Base-by-base conservation (phyloP, 2,329 filamentous ascomycete genomes). In the Trichoderma harzianum region DNA sequence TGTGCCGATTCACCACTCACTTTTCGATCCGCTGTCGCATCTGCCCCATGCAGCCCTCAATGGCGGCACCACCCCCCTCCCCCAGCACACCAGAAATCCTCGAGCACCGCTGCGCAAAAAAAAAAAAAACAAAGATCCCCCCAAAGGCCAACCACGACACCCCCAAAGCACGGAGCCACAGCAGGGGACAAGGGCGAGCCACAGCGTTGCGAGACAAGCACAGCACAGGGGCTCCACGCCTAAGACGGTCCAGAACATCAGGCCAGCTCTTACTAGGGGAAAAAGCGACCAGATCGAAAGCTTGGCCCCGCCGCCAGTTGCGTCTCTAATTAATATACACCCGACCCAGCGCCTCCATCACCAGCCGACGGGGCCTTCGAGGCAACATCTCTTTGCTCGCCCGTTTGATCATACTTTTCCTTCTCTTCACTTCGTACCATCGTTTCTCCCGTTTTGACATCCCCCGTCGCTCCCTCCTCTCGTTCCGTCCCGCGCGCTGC, bases 1-100 rank as follows among this genome's bases (percentile, higher is more conserved):
- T 72, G 68, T 72, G 68, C 70, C 71, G 71, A 72, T 72, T 66
- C 71, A 72, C 67, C 68, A 64, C 68, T 71, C 36, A 72, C 68
- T 64, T 66, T 67, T 68, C 71, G 71, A 72, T 72, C 71, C 34
- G 58, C 63, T 62, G 71, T 72, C 71, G 67, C 61, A 72, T 72
- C 71, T 70, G 58, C 70, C 71, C 67, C 70, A 70, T 71, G 60
- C 61, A 68, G 60, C 43, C 70, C 32, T 53, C 55, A 71, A 67
- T 67, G 55, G 70, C 34, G 55, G 43, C 69, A 67, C 57, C 57
- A 60, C 57, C 61, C 51, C 70, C 58, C 65, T 58, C 63, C 57
- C 43, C 64, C 43, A 61, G 21, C 30, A 47, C 63, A 39, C 32
- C 64, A 62, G 57, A 67, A 43, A 51, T 39, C 57, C 64, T 69